Evolutionary conservation across 495 filamentous ascomycete genomes (phyloP).

Genomic region (Endocarpon pusillum): DNA sequence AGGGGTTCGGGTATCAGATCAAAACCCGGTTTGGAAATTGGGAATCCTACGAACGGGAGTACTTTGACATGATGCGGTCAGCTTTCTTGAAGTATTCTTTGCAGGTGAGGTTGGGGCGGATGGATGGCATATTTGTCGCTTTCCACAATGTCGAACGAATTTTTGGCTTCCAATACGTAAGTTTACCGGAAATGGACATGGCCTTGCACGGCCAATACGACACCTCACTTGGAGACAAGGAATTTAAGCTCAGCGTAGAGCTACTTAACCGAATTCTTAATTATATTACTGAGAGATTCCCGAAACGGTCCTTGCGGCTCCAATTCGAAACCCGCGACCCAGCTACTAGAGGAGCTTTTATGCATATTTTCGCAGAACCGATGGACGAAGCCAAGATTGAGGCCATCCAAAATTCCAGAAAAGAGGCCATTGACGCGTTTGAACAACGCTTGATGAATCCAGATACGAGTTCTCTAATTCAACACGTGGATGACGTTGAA

Average conservation of each 20-base stretch:
- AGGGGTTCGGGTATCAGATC: slow-evolving; percentile 81
- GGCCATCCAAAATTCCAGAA: slow-evolving; percentile 49
- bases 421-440: slow-evolving; percentile 45
- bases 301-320: slow-evolving; percentile 52
- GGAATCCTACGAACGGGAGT: slow-evolving; percentile 89
- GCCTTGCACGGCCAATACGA: slow-evolving; percentile 59
- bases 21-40: slow-evolving; percentile 50
- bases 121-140: slow-evolving; percentile 98
- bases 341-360: slow-evolving; percentile 37
- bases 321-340: slow-evolving; percentile 66
- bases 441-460: slow-evolving; percentile 38
- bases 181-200: slow-evolving; percentile 69
- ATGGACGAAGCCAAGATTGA: slow-evolving; percentile 54
- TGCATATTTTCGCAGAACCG: slow-evolving; percentile 83
- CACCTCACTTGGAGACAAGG: slow-evolving; percentile 55
- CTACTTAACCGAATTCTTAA: slow-evolving; percentile 65
- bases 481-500: slow-evolving; percentile 8
- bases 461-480: neutral
- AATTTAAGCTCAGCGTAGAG: slow-evolving; percentile 65
- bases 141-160: slow-evolving; percentile 91
- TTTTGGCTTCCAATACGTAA: slow-evolving; percentile 94
- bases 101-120: slow-evolving; percentile 87
- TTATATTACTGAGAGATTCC: slow-evolving; percentile 56
- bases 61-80: slow-evolving; percentile 86
- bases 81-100: slow-evolving; percentile 95